Evolutionary conservation across 228 moss, liverwort and hornwort genomes (phyloP).

Genomic region (Sphagnum fallax): DNA sequence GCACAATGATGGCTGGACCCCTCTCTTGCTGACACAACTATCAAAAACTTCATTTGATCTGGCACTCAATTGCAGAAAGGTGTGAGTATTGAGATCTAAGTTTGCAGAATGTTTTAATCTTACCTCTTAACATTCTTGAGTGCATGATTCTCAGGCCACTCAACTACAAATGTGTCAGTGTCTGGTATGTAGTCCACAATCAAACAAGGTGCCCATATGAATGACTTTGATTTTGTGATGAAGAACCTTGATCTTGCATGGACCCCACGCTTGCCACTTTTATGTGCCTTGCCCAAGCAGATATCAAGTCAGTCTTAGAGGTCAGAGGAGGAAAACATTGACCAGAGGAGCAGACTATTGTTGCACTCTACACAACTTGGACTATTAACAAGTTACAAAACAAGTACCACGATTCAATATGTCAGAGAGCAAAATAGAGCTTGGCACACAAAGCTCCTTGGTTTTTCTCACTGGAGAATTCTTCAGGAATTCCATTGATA

Average conservation of each 20-base stretch:
- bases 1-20: constrained; percentile 24
- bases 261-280: constrained; percentile 61
- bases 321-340: no score
- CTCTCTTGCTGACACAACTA: constrained; percentile 5
- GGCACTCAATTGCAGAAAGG: no score
- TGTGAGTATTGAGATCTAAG: no score
- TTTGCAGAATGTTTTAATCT: no score
- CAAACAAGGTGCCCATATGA: constrained; percentile 53
- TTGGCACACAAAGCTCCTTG: no score
- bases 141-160: constrained; percentile 43
- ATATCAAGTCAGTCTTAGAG: constrained; percentile 15
- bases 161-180: constrained; percentile 35
- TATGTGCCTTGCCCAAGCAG: constrained; percentile 43
- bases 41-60: constrained; percentile 10
- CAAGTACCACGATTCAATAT: no score
- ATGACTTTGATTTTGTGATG: constrained; percentile 18
- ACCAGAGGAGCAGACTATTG: no score
- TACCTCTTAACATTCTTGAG: constrained; percentile 61
- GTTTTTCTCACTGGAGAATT: no score
- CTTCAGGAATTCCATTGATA: no score
- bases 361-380: no score
- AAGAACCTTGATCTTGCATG: constrained; percentile 58
- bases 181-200: constrained; percentile 37
- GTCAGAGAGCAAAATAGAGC: no score
- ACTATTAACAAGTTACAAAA: no score